A percentile compares a stretch with the other conserved stretches of the same genome.
phyloP scores from a whole-genome alignment of 2,329 filamentous ascomycete species.

The Cadophora malorum region DNA sequence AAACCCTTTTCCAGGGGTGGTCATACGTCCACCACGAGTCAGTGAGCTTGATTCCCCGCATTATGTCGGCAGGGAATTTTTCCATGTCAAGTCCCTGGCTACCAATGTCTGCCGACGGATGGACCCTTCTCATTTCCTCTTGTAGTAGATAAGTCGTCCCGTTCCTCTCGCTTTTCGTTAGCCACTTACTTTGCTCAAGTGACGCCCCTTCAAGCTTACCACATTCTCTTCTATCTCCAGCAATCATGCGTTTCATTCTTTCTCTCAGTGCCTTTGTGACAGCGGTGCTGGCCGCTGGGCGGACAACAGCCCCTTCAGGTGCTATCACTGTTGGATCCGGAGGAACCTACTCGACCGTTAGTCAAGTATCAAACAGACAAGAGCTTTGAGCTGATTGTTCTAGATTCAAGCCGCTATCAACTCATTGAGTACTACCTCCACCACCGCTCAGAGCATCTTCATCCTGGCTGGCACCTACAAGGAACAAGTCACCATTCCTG shows the following conservation, averaged over 20 bases:
- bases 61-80: constrained; percentile 17
- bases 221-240: constrained; percentile 23
- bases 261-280: constrained; percentile 37
- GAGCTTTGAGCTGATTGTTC: constrained; percentile 17
- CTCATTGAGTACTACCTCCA: constrained; percentile 54
- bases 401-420: constrained; percentile 57
- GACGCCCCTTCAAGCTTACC: constrained; percentile 5
- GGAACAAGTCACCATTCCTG: constrained; percentile 61
- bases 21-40: not conserved
- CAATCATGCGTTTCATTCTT: constrained; percentile 41
- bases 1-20: not conserved
- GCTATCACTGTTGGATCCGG: constrained; percentile 53
- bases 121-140: constrained; percentile 10
- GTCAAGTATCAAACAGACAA: constrained; percentile 16
- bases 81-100: constrained; percentile 4
- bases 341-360: constrained; percentile 52
- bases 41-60: constrained; percentile 7
- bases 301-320: constrained; percentile 54
- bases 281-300: constrained; percentile 40
- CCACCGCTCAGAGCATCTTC: constrained; percentile 58
- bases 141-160: constrained; percentile 4
- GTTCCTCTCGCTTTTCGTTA: constrained; percentile 5
- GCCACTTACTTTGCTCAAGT: constrained; percentile 1
- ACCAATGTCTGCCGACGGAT: not conserved
- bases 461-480: constrained; percentile 62